Evolutionary conservation across 164 flowering plant species (phyloP).

Genomic region (Umbellularia californica): DNA sequence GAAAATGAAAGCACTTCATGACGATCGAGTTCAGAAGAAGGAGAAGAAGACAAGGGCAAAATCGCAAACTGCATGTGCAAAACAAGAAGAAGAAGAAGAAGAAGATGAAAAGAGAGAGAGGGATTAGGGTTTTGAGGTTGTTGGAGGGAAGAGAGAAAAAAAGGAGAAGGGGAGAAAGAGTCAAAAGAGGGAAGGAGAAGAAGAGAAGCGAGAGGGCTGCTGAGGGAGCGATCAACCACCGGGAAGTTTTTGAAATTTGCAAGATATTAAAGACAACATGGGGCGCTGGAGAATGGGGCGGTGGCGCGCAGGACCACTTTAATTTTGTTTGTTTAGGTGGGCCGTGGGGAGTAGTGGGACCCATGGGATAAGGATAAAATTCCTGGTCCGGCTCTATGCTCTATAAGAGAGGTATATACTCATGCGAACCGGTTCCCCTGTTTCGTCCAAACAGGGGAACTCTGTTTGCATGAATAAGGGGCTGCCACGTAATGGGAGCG

Average conservation of each 20-base stretch:
- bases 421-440: no score
- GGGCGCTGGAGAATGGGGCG: background rate
- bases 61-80: background rate
- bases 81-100: background rate
- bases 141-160: background rate
- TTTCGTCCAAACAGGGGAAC: no score
- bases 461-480: no score
- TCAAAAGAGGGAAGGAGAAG: constrained; percentile 4
- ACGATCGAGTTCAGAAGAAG: no score
- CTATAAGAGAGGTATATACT: no score
- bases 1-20: constrained; percentile 92
- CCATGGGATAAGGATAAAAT: no score
- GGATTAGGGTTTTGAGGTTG: background rate
- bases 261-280: background rate
- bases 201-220: background rate
- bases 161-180: background rate
- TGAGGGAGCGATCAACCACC: constrained; percentile 4
- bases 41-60: background rate
- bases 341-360: no score
- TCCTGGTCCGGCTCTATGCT: no score
- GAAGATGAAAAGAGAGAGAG: no score
- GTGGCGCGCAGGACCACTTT: background rate
- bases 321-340: no score
- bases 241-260: constrained; percentile 3
- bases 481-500: no score